Evolutionary conservation across 257 asterid genomes (phyloP).

Genomic region (Euphrasia confusa): DNA sequence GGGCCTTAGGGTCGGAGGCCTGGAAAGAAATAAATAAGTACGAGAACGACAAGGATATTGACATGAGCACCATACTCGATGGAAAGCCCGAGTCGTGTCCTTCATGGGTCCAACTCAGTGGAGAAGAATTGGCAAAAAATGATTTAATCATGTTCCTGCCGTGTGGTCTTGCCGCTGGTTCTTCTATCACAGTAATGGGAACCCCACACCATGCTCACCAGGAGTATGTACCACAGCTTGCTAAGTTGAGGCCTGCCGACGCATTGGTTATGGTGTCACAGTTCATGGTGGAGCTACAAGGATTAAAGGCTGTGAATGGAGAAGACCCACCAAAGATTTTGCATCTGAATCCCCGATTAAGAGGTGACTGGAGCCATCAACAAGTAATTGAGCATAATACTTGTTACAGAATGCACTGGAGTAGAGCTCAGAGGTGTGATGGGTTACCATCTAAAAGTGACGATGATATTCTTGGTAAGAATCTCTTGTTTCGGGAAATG

Average conservation of each 20-base stretch:
- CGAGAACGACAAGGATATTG: slow-evolving; percentile 49
- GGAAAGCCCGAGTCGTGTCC: slow-evolving; percentile 95
- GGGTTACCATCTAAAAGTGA: slow-evolving; percentile 72
- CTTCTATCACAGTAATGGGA: slow-evolving; percentile 84
- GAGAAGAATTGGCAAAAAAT: slow-evolving; percentile 53
- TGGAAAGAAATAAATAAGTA: slow-evolving; percentile 82
- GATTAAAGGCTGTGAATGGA: slow-evolving; percentile 86
- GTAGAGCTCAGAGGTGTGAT: slow-evolving; percentile 84
- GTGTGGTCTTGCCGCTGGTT: slow-evolving; percentile 97
- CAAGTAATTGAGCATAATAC: slow-evolving; percentile 96
- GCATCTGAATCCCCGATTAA: slow-evolving; percentile 89
- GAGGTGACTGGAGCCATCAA: slow-evolving; percentile 96
- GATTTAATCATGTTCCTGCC: slow-evolving; percentile 76
- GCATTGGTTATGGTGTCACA: slow-evolving; percentile 80
- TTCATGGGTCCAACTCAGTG: slow-evolving; percentile 72
- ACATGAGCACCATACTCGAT: slow-evolving; percentile 67
- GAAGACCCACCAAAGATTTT: slow-evolving; percentile 97
- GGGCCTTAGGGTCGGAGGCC: slow-evolving; percentile 79
- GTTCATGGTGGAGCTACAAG: slow-evolving; percentile 89
- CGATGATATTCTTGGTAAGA: slow-evolving; percentile 80
- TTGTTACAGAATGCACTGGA: slow-evolving; percentile 99
- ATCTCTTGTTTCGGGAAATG: slow-evolving; percentile 18
- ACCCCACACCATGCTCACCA: slow-evolving; percentile 83
- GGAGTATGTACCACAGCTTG: slow-evolving; percentile 88
- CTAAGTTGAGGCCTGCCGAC: slow-evolving; percentile 44